Conservation (phyloP, 805 yeast species). For the Wickerhamiella vanderwaltii region DNA sequence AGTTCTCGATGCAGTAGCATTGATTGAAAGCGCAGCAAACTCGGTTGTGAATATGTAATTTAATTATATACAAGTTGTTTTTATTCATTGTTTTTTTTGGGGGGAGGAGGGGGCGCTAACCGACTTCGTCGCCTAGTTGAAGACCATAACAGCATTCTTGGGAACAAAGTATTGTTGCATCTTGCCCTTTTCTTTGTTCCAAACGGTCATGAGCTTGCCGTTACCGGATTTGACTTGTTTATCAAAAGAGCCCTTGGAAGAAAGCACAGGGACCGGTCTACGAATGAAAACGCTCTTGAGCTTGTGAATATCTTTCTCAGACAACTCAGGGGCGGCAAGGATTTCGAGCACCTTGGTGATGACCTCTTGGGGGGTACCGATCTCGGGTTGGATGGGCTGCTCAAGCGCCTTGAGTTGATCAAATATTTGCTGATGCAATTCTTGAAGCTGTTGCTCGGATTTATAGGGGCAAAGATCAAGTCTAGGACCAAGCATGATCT, state of each 20-base stretch:
- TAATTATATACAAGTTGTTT: no score
- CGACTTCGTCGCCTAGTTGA: slow-evolving; percentile 17
- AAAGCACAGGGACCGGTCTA: slow-evolving; percentile 39
- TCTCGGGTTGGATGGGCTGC: slow-evolving; percentile 10
- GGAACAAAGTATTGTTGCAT: slow-evolving; percentile 37
- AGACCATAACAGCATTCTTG: slow-evolving; percentile 20
- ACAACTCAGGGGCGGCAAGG: slow-evolving; percentile 30
- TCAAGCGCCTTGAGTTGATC: slow-evolving; percentile 18
- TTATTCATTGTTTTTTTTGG: no score
- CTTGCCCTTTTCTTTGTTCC: slow-evolving; percentile 44
- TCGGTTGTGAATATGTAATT: background rate
- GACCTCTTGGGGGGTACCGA: slow-evolving; percentile 29
- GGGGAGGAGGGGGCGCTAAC: no score
- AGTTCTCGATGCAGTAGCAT: slow-evolving; percentile 41
- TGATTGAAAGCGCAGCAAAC: slow-evolving; percentile 34
- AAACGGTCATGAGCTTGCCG: slow-evolving; percentile 41
- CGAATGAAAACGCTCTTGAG: slow-evolving; percentile 43
- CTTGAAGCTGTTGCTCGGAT: slow-evolving; percentile 7
- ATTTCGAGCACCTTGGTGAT: slow-evolving; percentile 34
- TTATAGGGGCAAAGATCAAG: slow-evolving; percentile 24
- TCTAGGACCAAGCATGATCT: slow-evolving; percentile 29
- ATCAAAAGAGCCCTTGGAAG: slow-evolving; percentile 29
- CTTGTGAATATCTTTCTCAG: slow-evolving; percentile 27
- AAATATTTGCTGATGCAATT: slow-evolving; percentile 9
- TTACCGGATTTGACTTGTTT: slow-evolving; percentile 36